Evolutionary conservation across 78 protist species (phyloP).

Genomic region (Pigoraptor vietnamica): DNA sequence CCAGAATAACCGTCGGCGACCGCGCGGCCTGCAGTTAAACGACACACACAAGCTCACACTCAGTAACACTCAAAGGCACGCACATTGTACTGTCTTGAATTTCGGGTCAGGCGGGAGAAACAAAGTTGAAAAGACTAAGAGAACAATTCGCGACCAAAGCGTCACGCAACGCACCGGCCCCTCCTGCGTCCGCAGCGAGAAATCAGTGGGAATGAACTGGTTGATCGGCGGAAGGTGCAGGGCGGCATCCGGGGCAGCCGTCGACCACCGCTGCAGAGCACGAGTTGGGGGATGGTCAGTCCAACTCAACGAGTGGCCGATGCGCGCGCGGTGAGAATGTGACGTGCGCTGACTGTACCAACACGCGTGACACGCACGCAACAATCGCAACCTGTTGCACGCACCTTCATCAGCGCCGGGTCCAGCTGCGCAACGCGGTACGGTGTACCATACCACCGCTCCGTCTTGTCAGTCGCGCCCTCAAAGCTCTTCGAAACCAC

Average conservation of each 20-base stretch:
- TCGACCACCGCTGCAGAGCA: background rate
- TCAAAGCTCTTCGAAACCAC: background rate
- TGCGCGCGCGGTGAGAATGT: too few species aligned
- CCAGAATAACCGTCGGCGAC: background rate
- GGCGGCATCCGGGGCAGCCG: background rate
- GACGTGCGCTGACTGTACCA: too few species aligned
- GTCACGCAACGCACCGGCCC: background rate
- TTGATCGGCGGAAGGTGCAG: constrained; percentile 26
- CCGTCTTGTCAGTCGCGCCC: constrained; percentile 8
- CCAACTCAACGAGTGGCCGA: too few species aligned
- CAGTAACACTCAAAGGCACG: too few species aligned
- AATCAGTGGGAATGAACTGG: constrained; percentile 32
- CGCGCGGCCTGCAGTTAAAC: background rate
- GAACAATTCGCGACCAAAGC: background rate
- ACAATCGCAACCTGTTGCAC: too few species aligned
- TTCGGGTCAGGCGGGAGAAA: too few species aligned
- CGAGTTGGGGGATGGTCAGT: background rate
- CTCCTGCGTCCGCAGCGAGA: background rate
- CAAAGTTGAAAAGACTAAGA: background rate
- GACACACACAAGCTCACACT: background rate
- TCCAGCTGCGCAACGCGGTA: background rate
- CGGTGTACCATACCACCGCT: constrained; percentile 36
- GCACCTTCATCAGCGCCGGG: background rate
- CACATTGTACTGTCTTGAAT: too few species aligned
- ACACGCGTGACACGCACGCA: too few species aligned